phyloP scores from a whole-genome alignment of 768 basidiomycete genomes.

The Coprinopsis cinerea region DNA sequence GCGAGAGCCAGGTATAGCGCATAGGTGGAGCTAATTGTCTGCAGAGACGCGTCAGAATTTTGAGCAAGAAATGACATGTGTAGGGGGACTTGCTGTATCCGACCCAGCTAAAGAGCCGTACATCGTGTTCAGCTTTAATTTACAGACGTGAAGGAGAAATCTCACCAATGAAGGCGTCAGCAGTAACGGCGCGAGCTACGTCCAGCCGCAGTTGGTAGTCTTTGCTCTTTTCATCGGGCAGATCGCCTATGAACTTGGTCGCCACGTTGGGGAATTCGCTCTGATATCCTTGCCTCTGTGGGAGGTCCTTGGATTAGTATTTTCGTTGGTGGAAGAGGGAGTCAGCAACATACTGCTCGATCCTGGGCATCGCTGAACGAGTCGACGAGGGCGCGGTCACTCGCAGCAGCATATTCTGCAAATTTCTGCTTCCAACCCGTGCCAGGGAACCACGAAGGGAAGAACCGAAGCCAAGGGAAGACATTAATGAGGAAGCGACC shows the following conservation, averaged over 20 bases:
- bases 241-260: not conserved
- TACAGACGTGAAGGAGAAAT: no score
- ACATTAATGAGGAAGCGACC: slow-evolving; percentile 13
- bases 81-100: not conserved
- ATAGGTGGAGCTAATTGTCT: slow-evolving; percentile 2
- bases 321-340: no score
- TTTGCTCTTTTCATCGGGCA: no score
- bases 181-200: no score
- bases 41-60: not conserved
- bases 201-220: no score
- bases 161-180: not conserved
- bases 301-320: not conserved
- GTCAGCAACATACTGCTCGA: not conserved
- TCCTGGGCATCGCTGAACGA: slow-evolving; percentile 3
- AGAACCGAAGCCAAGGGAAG: slow-evolving; percentile 18
- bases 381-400: not conserved
- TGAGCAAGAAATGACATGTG: no score
- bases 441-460: slow-evolving; percentile 34
- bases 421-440: slow-evolving; percentile 21
- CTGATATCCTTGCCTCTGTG: not conserved
- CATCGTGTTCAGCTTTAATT: no score
- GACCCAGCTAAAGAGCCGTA: not conserved
- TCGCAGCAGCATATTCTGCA: slow-evolving; percentile 4
- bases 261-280: no score
- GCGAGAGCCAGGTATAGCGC: slow-evolving; percentile 25